Conservation (phyloP, 2,329 filamentous ascomycete species). For the Biscogniauxia marginata region DNA sequence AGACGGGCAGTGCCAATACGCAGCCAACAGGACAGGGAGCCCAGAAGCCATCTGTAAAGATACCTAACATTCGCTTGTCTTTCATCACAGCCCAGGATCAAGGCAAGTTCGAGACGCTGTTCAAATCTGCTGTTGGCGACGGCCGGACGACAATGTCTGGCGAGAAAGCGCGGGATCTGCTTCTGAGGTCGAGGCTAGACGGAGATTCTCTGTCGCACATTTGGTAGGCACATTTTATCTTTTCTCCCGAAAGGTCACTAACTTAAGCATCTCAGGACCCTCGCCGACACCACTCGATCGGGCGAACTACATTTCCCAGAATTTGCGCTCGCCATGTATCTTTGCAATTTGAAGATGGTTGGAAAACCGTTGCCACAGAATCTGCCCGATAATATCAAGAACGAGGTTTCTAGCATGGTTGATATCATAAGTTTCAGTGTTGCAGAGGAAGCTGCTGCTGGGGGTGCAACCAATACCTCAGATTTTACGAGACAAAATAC, state of each 20-base stretch:
- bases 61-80: constrained; percentile 89
- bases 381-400: constrained; percentile 84
- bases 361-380: constrained; percentile 74
- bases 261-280: constrained; percentile 57
- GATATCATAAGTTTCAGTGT: constrained; percentile 98
- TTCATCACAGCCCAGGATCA: constrained; percentile 97
- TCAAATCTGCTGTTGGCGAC: constrained; percentile 90
- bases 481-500: constrained; percentile 62
- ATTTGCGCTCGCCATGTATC: constrained; percentile 96
- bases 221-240: constrained; percentile 58
- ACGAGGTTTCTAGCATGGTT: constrained; percentile 99
- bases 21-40: constrained; percentile 45
- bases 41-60: constrained; percentile 64
- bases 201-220: constrained; percentile 89
- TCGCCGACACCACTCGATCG: constrained; percentile 93
- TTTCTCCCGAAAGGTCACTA: constrained; percentile 13
- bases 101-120: constrained; percentile 94
- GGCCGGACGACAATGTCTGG: constrained; percentile 83
- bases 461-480: constrained; percentile 62
- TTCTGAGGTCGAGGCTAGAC: constrained; percentile 83
- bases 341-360: constrained; percentile 90
- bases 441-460: constrained; percentile 66
- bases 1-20: constrained; percentile 45
- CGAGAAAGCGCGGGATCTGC: constrained; percentile 86
- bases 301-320: constrained; percentile 96